Evolutionary conservation across 2,329 filamentous ascomycete genomes (phyloP).

Genomic region (Colletotrichum aenigma): DNA sequence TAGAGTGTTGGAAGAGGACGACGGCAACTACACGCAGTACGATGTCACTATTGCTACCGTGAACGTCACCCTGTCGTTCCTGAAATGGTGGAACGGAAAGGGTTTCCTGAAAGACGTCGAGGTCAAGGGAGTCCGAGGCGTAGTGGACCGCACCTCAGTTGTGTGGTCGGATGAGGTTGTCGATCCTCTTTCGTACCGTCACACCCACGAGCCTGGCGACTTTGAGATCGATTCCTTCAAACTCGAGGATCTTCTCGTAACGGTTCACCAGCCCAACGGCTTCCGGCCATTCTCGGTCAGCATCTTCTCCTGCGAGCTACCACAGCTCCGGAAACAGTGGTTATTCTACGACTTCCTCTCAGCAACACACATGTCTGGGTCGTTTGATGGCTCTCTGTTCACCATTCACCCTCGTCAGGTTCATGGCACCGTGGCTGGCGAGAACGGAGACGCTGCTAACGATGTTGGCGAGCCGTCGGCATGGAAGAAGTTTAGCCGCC

Average conservation of each 20-base stretch:
- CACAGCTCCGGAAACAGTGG: conserved; percentile 92
- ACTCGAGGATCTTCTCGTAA: conserved; percentile 90
- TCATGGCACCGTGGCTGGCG: conserved; percentile 75
- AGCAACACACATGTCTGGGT: conserved; percentile 94
- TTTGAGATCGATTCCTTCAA: conserved; percentile 98
- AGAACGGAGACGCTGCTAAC: conserved; percentile 58
- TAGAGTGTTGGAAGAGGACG: conserved; percentile 65
- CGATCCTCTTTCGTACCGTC: conserved; percentile 86
- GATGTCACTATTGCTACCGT: conserved; percentile 94
- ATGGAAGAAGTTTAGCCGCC: conserved; percentile 95
- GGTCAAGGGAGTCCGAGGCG: conserved; percentile 89
- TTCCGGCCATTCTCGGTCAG: conserved; percentile 97
- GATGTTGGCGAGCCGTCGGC: conserved; percentile 69
- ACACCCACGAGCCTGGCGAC: conserved; percentile 87
- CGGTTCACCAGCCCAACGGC: conserved; percentile 84
- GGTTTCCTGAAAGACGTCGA: conserved; percentile 91
- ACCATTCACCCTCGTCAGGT: conserved; percentile 95
- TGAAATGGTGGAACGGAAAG: conserved; percentile 99
- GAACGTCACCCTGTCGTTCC: conserved; percentile 93
- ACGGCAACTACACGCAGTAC: conserved; percentile 97
- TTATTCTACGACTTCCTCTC: conserved; percentile 97
- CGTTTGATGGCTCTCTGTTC: conserved; percentile 93
- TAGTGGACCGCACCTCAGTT: conserved; percentile 88
- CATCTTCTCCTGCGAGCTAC: conserved; percentile 94
- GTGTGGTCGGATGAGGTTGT: conserved; percentile 69